phyloP scores from a whole-genome alignment of 176 grass and related monocot genomes.

The Bromus sterilis region DNA sequence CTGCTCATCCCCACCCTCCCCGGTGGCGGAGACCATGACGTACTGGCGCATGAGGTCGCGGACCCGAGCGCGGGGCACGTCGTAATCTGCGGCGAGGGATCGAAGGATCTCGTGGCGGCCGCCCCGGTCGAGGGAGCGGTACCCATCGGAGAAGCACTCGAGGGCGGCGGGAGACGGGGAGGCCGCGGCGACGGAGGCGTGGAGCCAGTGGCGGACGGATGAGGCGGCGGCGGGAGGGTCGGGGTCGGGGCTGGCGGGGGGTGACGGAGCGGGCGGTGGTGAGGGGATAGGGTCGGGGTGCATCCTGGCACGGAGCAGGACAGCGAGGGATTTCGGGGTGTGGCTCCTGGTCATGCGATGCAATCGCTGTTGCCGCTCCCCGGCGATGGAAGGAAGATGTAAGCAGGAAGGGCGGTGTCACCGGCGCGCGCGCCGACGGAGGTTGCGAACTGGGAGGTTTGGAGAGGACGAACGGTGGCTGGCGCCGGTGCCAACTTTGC shows the following conservation, averaged over 20 bases:
- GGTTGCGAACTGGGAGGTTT: neutral
- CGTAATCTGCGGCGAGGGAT: conserved; percentile 67
- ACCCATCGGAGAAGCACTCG: conserved; percentile 63
- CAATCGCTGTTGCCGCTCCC: neutral
- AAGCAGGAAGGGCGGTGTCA: neutral
- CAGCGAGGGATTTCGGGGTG: conserved; percentile 42
- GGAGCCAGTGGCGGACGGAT: conserved; percentile 51
- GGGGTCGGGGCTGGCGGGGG: neutral
- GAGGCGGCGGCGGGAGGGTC: neutral
- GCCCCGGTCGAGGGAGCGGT: conserved; percentile 44
- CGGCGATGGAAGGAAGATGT: neutral
- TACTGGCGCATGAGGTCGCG: conserved; percentile 76
- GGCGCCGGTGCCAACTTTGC: neutral
- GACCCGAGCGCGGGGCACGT: conserved; percentile 61
- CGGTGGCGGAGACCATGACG: conserved; percentile 29
- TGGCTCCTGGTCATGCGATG: conserved; percentile 64
- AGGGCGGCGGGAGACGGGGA: conserved; percentile 33
- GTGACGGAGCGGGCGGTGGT: neutral
- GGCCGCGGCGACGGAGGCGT: conserved; percentile 36
- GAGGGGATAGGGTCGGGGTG: conserved; percentile 16
- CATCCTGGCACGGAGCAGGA: conserved; percentile 82
- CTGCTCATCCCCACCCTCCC: neutral
- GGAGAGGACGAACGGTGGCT: neutral
- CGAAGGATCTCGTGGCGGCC: conserved; percentile 60
- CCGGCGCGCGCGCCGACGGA: neutral